phyloP scores from a whole-genome alignment of 495 filamentous ascomycete genomes.

The Neurospora discreta region DNA sequence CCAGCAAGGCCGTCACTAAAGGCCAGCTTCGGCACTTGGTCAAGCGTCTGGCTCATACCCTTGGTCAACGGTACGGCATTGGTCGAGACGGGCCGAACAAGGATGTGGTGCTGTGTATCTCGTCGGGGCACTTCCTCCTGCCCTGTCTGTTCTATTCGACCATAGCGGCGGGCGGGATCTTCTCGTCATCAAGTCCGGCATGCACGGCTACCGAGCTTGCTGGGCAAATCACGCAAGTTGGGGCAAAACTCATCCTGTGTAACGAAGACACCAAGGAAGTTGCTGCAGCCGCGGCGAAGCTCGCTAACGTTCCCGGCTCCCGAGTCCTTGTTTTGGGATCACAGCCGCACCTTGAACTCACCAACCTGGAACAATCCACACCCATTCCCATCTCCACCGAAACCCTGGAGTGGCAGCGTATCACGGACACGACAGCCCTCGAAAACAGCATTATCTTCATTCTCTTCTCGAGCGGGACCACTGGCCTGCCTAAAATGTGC shows the following conservation, averaged over 20 bases:
- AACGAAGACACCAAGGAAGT: slow-evolving; percentile 36
- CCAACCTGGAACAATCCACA: background rate
- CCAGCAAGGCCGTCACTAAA: slow-evolving; percentile 37
- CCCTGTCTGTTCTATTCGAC: slow-evolving; percentile 37
- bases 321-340: slow-evolving; percentile 25
- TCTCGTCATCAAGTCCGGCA: slow-evolving; percentile 31
- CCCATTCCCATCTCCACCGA: background rate
- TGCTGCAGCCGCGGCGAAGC: slow-evolving; percentile 49
- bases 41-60: slow-evolving; percentile 33
- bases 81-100: slow-evolving; percentile 34
- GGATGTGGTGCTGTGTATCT: slow-evolving; percentile 40
- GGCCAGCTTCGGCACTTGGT: slow-evolving; percentile 29
- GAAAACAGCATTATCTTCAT: slow-evolving; percentile 41
- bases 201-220: slow-evolving; percentile 34
- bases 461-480: slow-evolving; percentile 81
- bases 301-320: slow-evolving; percentile 39
- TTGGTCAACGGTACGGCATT: slow-evolving; percentile 37
- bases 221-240: slow-evolving; percentile 29
- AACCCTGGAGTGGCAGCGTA: slow-evolving; percentile 29
- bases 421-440: slow-evolving; percentile 31
- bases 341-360: slow-evolving; percentile 4
- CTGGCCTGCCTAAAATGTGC: slow-evolving; percentile 75
- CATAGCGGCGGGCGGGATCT: slow-evolving; percentile 41
- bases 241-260: slow-evolving; percentile 44
- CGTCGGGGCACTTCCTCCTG: slow-evolving; percentile 37